Evolutionary conservation across 768 basidiomycete genomes (phyloP).

Genomic region (Epithele typhae): DNA sequence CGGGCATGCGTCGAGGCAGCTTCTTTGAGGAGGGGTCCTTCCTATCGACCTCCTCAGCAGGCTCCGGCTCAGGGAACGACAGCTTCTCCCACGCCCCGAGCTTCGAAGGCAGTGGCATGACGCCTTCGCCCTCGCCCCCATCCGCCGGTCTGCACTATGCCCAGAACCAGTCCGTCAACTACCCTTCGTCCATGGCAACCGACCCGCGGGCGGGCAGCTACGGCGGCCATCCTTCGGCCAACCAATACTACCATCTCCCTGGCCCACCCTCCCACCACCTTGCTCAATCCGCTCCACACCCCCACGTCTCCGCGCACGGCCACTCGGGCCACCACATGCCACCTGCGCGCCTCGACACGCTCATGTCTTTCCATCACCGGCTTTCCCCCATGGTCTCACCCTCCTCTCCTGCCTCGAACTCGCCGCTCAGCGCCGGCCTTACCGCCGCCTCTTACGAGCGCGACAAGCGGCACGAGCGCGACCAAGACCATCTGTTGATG

Average conservation of each 20-base stretch:
- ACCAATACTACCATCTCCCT: constrained; percentile 19
- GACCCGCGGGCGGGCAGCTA: constrained; percentile 12
- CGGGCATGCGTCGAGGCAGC: constrained; percentile 40
- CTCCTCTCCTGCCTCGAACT: constrained; percentile 35
- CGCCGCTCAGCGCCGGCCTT: constrained; percentile 25
- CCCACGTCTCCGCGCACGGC: no score
- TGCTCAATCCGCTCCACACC: constrained; percentile 9
- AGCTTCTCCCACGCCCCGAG: constrained; percentile 35
- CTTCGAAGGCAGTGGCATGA: constrained; percentile 31
- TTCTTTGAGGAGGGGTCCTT: constrained; percentile 47
- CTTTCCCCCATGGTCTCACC: constrained; percentile 26
- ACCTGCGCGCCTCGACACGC: constrained; percentile 20
- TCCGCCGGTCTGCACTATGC: constrained; percentile 49
- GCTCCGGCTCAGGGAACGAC: constrained; percentile 56
- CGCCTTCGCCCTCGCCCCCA: constrained; percentile 68
- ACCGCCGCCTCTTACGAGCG: constrained; percentile 43
- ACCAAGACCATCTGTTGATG: constrained; percentile 40
- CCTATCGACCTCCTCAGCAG: constrained; percentile 42
- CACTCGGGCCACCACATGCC: constrained; percentile 8
- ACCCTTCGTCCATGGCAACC: constrained; percentile 19
- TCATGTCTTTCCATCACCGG: constrained; percentile 15
- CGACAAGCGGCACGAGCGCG: constrained; percentile 34
- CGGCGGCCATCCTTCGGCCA: constrained; percentile 4
- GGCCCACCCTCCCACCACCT: constrained; percentile 14
- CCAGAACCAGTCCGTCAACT: constrained; percentile 28